phyloP scores from a whole-genome alignment of 2,329 filamentous ascomycete species.

The Polychaeton citri region DNA sequence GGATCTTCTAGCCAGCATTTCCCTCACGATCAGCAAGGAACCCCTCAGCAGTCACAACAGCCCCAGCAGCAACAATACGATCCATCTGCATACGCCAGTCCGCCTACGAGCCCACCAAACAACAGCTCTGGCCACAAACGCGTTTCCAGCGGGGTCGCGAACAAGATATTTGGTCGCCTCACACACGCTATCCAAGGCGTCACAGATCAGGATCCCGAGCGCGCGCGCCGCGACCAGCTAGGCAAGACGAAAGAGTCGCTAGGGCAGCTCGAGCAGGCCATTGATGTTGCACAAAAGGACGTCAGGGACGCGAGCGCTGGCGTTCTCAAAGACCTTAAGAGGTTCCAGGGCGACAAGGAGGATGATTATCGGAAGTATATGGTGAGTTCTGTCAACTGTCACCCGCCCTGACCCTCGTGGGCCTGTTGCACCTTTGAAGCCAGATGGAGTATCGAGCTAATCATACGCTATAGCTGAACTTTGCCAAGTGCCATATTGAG shows the following conservation, averaged over 20 bases:
- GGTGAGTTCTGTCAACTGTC: constrained; percentile 45
- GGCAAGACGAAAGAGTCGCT: constrained; percentile 90
- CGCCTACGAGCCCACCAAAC: constrained; percentile 12
- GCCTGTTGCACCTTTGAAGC: too few species aligned
- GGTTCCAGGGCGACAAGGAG: constrained; percentile 93
- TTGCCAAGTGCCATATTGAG: constrained; percentile 83
- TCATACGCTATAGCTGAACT: constrained; percentile 53
- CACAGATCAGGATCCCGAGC: constrained; percentile 88
- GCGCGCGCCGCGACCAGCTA: constrained; percentile 82
- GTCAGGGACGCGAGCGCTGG: constrained; percentile 85
- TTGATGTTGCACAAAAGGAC: constrained; percentile 77
- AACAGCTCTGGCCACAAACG: constrained; percentile 51
- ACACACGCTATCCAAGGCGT: constrained; percentile 94
- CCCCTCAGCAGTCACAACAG: constrained; percentile 32
- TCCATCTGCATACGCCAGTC: constrained; percentile 4
- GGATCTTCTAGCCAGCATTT: constrained; percentile 50
- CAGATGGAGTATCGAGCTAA: too few species aligned
- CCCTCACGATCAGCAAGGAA: constrained; percentile 63
- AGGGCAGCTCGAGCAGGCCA: constrained; percentile 74
- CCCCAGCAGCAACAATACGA: constrained; percentile 15
- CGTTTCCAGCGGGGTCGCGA: constrained; percentile 75
- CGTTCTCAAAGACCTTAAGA: constrained; percentile 75
- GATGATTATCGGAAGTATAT: constrained; percentile 88
- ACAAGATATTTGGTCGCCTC: constrained; percentile 83
- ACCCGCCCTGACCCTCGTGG: neutral